These are phyloP conservation scores for Synchytrium microbalum DNA, from an alignment of 371 early-diverging fungal species.

Conservation along the genomic window DNA sequence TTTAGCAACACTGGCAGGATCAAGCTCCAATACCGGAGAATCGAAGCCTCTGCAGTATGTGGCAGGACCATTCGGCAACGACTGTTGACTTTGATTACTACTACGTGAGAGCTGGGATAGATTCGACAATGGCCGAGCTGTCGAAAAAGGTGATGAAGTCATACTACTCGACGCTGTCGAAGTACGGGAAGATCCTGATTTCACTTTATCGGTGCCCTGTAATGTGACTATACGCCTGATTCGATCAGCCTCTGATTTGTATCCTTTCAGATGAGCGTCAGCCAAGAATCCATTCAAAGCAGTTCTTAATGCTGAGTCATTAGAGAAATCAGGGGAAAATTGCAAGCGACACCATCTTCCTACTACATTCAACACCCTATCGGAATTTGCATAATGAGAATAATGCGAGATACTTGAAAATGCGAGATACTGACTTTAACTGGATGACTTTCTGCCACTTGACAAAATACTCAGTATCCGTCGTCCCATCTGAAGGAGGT, in stretches of 20 bases:
- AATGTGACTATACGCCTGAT: slow-evolving; percentile 29
- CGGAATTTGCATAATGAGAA: background rate
- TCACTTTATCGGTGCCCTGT: no score
- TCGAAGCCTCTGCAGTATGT: no score
- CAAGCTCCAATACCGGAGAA: slow-evolving; percentile 28
- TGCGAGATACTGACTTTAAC: slow-evolving; percentile 39
- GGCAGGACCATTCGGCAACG: no score
- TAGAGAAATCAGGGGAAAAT: slow-evolving; percentile 54
- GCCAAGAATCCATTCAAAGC: slow-evolving; percentile 32
- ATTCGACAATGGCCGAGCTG: no score
- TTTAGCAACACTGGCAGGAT: slow-evolving; percentile 35
- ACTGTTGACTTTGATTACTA: no score
- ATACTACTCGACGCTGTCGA: no score
- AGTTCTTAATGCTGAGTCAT: slow-evolving; percentile 33
- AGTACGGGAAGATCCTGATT: no score
- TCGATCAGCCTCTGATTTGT: slow-evolving; percentile 32
- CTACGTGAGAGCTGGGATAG: no score
- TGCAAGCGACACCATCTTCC: slow-evolving; percentile 54
- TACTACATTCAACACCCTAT: slow-evolving; percentile 51
- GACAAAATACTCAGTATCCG: slow-evolving; percentile 44
- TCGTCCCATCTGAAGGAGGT: slow-evolving; percentile 18
- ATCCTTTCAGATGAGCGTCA: slow-evolving; percentile 30
- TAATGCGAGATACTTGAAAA: background rate
- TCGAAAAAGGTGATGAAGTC: no score
- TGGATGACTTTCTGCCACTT: slow-evolving; percentile 59